Percentiles rank a stretch among this genome's conserved stretches.
phyloP scores from a whole-genome alignment of 495 filamentous ascomycete species.

The Echria macrotheca region DNA sequence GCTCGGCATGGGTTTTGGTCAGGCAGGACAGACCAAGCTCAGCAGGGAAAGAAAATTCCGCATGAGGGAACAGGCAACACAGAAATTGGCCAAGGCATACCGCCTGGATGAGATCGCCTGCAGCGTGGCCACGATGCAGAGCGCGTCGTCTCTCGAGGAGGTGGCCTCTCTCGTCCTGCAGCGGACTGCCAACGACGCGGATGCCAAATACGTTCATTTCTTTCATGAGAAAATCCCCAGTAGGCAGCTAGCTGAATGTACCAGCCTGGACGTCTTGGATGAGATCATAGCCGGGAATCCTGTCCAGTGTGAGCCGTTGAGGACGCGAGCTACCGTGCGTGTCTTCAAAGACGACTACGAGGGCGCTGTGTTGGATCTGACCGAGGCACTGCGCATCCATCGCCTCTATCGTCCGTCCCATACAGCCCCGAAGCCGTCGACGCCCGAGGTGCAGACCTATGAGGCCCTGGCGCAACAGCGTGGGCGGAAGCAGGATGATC shows the following conservation, averaged over 20 bases:
- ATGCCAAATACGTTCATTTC: constrained; percentile 80
- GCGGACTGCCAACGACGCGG: constrained; percentile 53
- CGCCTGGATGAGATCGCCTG: constrained; percentile 74
- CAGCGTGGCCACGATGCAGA: constrained; percentile 78
- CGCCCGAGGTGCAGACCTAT: constrained; percentile 34
- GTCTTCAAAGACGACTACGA: constrained; percentile 70
- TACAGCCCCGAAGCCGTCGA: constrained; percentile 27
- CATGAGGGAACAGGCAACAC: constrained; percentile 70
- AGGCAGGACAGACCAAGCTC: constrained; percentile 55
- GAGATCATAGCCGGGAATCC: constrained; percentile 59
- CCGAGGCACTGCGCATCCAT: constrained; percentile 54
- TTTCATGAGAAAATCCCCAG: constrained; percentile 84
- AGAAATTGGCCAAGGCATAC: constrained; percentile 70
- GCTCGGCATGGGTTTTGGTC: constrained; percentile 46
- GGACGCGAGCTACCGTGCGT: constrained; percentile 66
- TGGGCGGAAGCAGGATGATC: constrained; percentile 44
- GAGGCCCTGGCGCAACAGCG: constrained; percentile 31
- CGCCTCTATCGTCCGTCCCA: constrained; percentile 47
- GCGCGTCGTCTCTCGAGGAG: constrained; percentile 69
- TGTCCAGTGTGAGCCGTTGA: constrained; percentile 56
- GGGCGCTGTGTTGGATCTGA: constrained; percentile 63
- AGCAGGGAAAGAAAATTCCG: constrained; percentile 67
- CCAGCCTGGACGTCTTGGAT: constrained; percentile 57
- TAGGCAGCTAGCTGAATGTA: constrained; percentile 68
- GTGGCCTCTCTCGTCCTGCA: constrained; percentile 69